These are phyloP conservation scores for Dalbergia cultrata DNA, from an alignment of 306 rosid genomes.

Conservation along the genomic window DNA sequence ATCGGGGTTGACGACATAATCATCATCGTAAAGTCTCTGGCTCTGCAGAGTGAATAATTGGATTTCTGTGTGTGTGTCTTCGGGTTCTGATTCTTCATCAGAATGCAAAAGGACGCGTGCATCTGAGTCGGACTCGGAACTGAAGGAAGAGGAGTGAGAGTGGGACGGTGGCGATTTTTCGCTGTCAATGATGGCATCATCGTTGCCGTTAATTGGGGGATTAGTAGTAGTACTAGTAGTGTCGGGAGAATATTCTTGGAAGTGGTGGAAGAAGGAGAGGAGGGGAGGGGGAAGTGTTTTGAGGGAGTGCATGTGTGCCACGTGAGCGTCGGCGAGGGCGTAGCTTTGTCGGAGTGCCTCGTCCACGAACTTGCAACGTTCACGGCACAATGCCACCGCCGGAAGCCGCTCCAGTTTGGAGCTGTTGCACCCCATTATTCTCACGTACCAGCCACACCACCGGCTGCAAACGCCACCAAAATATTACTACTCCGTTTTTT, in stretches of 20 bases:
- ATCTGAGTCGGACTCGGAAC: conserved; percentile 48
- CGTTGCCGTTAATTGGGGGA: not conserved
- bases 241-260: not conserved
- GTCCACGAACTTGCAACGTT: conserved; percentile 78
- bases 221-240: not conserved
- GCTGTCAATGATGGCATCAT: not conserved
- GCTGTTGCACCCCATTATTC: conserved; percentile 76
- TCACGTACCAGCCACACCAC: too few species aligned
- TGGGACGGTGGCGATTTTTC: conserved; percentile 34
- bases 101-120: conserved; percentile 49
- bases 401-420: conserved; percentile 76
- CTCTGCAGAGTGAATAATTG: conserved; percentile 32
- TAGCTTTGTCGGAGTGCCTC: conserved; percentile 71
- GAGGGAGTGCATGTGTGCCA: conserved; percentile 74
- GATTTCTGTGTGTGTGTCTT: conserved; percentile 42
- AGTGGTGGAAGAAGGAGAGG: conserved; percentile 60
- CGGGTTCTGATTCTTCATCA: conserved; percentile 41
- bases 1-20: conserved; percentile 30
- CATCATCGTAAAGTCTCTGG: conserved; percentile 15
- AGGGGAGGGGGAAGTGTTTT: conserved; percentile 66
- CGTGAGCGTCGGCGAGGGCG: conserved; percentile 79
- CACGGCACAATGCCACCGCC: conserved; percentile 84
- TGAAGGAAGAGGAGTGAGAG: conserved; percentile 51
- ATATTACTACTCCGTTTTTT: not conserved
- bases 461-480: too few species aligned